Evolutionary conservation across 2,329 filamentous ascomycete species (phyloP), one percentile per base, ranked within the genome.

Genomic region (Grosmannia penicillata): DNA sequence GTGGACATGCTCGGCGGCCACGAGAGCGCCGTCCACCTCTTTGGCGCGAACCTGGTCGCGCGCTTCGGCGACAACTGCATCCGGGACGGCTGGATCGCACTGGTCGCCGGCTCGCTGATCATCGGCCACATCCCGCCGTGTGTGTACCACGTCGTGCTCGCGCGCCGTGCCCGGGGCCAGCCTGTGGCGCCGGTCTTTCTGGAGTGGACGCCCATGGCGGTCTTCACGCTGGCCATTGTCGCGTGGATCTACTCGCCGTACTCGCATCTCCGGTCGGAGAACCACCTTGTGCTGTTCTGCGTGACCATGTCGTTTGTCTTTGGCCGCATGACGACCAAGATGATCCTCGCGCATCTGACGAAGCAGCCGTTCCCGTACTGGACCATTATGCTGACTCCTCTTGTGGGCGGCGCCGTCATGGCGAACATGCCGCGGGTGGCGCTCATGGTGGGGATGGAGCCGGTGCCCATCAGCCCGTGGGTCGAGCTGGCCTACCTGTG

Each of bases 261-360:
- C 63, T 93, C 87, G 42, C 78, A 73, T 10, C 62, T 98, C 27
- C 71, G 93, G 53, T 61, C 63, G 26, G 77, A 93, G 43, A 95
- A 96, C 61, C 82, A 91, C 53, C 72, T 98, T 2, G 77, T 93
- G 10, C 72, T 96, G 33, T 93, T 94, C 59, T 95, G 87, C 63
- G 61, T 93, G 43, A 93, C 84, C 43, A 82, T 96, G 68, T 82
- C 84, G n/a, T 87, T 96, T 51, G 91, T 95, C 42, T 96, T 98
- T 57, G 91, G 91, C 26, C 81, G 91, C 48, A 86, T 98, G 79
- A 96, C 91, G 0, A 98, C 91, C 28, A 98, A 96, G 66, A 96
- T 96, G 59, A 98, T 98, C 54, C 76, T 98, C 15, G 89, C 91
- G 3, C 91, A 98, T 58, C 68, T 98, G 37, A 91, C 91, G 2